These are phyloP conservation scores for Saccharomycopsis guyanensis DNA, from an alignment of 805 yeast species.

Conservation along the genomic window DNA sequence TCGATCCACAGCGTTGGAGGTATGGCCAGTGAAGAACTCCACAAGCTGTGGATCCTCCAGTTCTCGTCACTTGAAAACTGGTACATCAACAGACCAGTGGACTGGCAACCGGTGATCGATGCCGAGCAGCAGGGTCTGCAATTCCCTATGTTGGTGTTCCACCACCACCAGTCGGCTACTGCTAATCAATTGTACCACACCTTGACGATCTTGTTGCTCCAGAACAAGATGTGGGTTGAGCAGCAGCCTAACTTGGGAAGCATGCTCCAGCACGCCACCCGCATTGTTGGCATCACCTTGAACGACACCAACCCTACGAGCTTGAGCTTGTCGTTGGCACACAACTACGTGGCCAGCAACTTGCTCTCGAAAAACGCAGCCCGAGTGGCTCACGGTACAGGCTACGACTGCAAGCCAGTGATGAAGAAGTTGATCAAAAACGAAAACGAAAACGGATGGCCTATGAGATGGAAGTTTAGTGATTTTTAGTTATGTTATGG, in stretches of 20 bases:
- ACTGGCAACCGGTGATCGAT: slow-evolving; percentile 6
- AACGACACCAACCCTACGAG: slow-evolving; percentile 5
- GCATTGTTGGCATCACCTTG: slow-evolving; percentile 12
- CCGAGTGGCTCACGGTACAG: neutral
- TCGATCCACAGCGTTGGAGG: slow-evolving; percentile 1
- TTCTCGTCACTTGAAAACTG: slow-evolving; percentile 4
- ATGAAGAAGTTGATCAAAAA: slow-evolving; percentile 12
- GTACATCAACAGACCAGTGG: slow-evolving; percentile 8
- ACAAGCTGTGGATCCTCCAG: slow-evolving; percentile 8
- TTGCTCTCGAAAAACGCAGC: slow-evolving; percentile 12
- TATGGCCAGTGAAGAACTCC: neutral
- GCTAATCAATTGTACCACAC: slow-evolving; percentile 13
- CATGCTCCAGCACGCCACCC: slow-evolving; percentile 11
- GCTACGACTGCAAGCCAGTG: slow-evolving; percentile 13
- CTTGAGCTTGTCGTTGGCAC: slow-evolving; percentile 7
- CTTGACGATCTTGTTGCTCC: slow-evolving; percentile 2
- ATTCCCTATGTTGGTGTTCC: slow-evolving; percentile 12
- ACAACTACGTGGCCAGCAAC: slow-evolving; percentile 13
- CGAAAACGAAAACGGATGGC: slow-evolving; percentile 15
- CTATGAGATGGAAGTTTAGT: slow-evolving; percentile 19
- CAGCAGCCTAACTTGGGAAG: slow-evolving; percentile 4
- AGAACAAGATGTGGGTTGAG: neutral
- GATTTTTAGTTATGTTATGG: slow-evolving; percentile 11
- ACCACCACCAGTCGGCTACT: neutral
- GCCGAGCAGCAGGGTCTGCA: neutral